A percentile compares a stretch with the other conserved stretches of the same genome.
Evolutionary conservation across 169 alveolate genomes (phyloP).

Genomic region (Eimeria brunetti): DNA sequence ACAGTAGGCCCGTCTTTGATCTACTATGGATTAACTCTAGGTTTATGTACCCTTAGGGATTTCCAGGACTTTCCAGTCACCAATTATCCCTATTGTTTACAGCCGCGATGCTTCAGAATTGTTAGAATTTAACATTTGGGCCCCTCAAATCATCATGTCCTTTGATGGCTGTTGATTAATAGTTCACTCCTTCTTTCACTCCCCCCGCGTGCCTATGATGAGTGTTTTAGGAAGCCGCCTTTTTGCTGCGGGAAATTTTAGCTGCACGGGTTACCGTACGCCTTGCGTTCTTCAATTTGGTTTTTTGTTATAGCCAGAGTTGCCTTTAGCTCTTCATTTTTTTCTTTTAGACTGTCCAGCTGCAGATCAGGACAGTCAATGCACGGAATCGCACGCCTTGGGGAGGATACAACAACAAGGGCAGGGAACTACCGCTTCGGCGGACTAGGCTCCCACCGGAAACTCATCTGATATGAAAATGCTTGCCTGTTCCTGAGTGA

Average conservation of each 20-base stretch:
- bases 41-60: too few species aligned
- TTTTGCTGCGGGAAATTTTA: neutral
- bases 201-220: too few species aligned
- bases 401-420: neutral
- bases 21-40: too few species aligned
- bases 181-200: neutral
- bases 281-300: slow-evolving; percentile 39
- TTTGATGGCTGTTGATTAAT: neutral
- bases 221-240: neutral
- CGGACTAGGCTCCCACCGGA: neutral
- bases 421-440: neutral
- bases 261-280: neutral
- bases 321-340: slow-evolving; percentile 43
- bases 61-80: too few species aligned
- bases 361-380: neutral
- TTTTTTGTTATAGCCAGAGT: slow-evolving; percentile 21
- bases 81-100: too few species aligned
- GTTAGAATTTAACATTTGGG: too few species aligned
- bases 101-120: too few species aligned
- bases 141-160: neutral
- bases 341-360: slow-evolving; percentile 22
- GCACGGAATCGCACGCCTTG: neutral
- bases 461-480: too few species aligned
- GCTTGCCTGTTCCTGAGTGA: slow-evolving; percentile 23
- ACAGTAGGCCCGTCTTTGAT: neutral